Base-by-base conservation (phyloP, 345 rosid genomes). In the Populus nigra region DNA sequence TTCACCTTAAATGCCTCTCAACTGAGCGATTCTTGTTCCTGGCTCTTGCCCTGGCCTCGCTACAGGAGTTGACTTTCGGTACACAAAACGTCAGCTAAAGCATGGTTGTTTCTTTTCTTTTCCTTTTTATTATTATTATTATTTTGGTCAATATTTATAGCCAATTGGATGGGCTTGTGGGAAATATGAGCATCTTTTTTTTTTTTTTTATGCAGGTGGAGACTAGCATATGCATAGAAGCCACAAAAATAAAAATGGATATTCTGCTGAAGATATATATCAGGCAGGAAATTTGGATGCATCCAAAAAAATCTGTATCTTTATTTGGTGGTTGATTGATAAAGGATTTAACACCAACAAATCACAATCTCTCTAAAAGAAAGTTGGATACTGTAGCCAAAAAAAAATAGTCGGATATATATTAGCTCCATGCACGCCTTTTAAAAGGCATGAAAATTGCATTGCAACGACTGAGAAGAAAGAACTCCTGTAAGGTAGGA, bases 381-480 rank as follows among this genome's bases (percentile, higher is more conserved):
- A 77, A 47, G 23, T 0, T 73, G 11, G 55, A 27, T 1, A 13
- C 17, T 63, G 39, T 35, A 5, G 31, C 39, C 63, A 57, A 57
- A 33, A 65, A 65, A 29, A 33, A 18, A 9, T 4, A 25, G 16
- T 4, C 29, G 39, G 29, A 57, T 10, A 43, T 41, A 57, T 17
- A 43, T 41, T 45, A 68, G 55, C 69, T 49, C 73, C 65, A 78
- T 63, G 67, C 62, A 74, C 62, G 29, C 38, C 69, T 71, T 10
- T 76, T 35, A 41, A 70, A 47, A 36, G 63, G 62, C 70, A 71
- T 72, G 80, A 80, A 65, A 78, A 73, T 72, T 63, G 55, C 69
- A 57, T 36, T 67, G 53, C 83, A 76, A 27, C 71, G 63, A 62
- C 75, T 39, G 15, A 20, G 23, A 43, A 62, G 36, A 68, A 81